These are phyloP conservation scores for Hibiscus trionum DNA, from an alignment of 345 rosid species.

Conservation along the genomic window DNA sequence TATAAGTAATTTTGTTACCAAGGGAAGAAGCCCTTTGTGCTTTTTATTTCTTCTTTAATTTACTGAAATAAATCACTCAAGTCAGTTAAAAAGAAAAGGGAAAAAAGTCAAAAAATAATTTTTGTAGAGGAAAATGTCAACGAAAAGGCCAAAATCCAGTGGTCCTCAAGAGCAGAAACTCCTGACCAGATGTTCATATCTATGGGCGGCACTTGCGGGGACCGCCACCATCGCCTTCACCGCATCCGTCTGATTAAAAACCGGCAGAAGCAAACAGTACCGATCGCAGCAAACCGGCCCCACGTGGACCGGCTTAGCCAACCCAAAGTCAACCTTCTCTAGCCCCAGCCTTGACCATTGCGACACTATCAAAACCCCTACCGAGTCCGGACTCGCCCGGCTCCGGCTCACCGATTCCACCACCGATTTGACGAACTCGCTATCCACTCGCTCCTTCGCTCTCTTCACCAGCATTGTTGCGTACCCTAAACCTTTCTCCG, in stretches of 20 bases:
- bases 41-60: background rate
- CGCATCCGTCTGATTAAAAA: conserved; percentile 38
- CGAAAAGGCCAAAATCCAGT: conserved; percentile 3
- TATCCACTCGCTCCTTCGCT: conserved; percentile 59
- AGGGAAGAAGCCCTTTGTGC: background rate
- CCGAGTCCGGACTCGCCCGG: conserved; percentile 57
- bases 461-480: conserved; percentile 50
- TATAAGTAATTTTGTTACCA: no score
- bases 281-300: conserved; percentile 65
- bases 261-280: conserved; percentile 72
- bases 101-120: background rate
- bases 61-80: background rate
- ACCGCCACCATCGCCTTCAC: conserved; percentile 77
- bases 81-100: background rate
- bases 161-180: conserved; percentile 12
- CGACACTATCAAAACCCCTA: conserved; percentile 60
- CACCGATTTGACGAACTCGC: conserved; percentile 49
- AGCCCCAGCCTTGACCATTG: conserved; percentile 90
- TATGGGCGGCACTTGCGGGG: conserved; percentile 50
- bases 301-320: conserved; percentile 60
- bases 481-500: conserved; percentile 49
- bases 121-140: background rate
- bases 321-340: conserved; percentile 69
- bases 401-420: conserved; percentile 46
- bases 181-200: conserved; percentile 45